Base-by-base conservation (phyloP, 345 rosid genomes). In the Carallia pectinifolia region DNA sequence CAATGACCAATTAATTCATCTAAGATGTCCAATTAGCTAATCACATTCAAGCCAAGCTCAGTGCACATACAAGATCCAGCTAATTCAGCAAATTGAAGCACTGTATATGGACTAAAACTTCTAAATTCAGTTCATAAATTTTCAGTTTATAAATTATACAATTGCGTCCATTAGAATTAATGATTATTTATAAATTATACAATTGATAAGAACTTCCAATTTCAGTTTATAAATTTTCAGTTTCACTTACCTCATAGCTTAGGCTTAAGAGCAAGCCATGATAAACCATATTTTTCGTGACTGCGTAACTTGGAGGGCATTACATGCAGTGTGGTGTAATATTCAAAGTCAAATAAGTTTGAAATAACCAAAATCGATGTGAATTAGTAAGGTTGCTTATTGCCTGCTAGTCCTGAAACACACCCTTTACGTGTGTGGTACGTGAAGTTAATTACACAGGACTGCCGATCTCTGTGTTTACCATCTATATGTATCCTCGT, bases 351-450 rank as follows among this genome's bases (percentile, higher is more conserved):
- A 40, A 54, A 62, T 16, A 48, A 27, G 17, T 59, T 34, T 53
- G 53, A 61, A 53, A 15, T 50, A 9, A 52, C 15, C 4, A 50
- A 15, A 47, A 37, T 16, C 58, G 33, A 72, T 29, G 65, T 58
- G 59, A 65, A 58, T 30, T 30, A 10, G 27, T 27, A 66, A 37
- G 37, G 47, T 30, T 67, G 71, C 56, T 61, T 61, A 19, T 16
- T 68, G 77, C 68, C 73, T 61, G 36, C 52, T 47, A 29, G 5
- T 50, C 27, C 37, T 27, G 58, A 66, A 71, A 71, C 63, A 62
- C 48, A 62, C 37, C 62, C 71, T 71, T 65, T 76, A 61, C 75
- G 71, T 76, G 62, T 34, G 62, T 44, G 58, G 67, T 33, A 76
- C 70, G 79, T 70, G 75, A 76, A 76, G 71, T 65, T 30, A 50